Evolutionary conservation across 441 rosid genomes (phyloP), one percentile per base, ranked within the genome.

Genomic region (Gossypium davidsonii): DNA sequence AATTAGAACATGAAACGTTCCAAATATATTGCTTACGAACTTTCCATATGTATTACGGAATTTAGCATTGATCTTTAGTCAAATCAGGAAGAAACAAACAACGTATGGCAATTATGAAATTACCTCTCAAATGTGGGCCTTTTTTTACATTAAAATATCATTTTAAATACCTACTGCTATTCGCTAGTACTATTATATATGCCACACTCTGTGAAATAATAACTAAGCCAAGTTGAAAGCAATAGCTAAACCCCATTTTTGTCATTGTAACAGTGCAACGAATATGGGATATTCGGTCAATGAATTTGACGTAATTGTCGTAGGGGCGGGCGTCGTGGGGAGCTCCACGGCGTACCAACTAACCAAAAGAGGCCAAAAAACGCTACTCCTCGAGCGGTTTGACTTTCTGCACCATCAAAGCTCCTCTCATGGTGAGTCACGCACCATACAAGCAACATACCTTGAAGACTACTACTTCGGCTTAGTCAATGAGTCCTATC

Each of bases 361-460:
- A 0, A 78, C 96, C 2, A 91, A 82, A 79, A 77, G 90, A 79
- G 97, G 96, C 31, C 70, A 69, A 0, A 88, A 70, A 25, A 87
- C 87, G 0, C 85, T 94, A 10, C 87, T 92, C 1, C 76, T 94
- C 0, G 94, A 92, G 79, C 96, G 90, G 21, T 92, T 90, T 74
- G 99, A 92, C 63, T 86, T 92, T 83, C 72, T 91, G 55, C 98
- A 92, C 85, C 90, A 85, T 85, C 87, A 87, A 12, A 97, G 99
- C 20, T 92, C 98, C 46, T 92, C 97, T 1, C 98, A 94, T 62
- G 94, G 98, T 17, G 96, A 92, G 83, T 94, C 98, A 28, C 88
- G 97, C 44, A 91, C 96, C 66, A 79, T 94, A 4, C 93, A 92
- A 0, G 86, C 88, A 7, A 86, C 31, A 26, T 94, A 94, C 76